These are phyloP conservation scores for Phytophthora palmivora DNA, from an alignment of 352 stramenopile genomes.

Conservation along the genomic window DNA sequence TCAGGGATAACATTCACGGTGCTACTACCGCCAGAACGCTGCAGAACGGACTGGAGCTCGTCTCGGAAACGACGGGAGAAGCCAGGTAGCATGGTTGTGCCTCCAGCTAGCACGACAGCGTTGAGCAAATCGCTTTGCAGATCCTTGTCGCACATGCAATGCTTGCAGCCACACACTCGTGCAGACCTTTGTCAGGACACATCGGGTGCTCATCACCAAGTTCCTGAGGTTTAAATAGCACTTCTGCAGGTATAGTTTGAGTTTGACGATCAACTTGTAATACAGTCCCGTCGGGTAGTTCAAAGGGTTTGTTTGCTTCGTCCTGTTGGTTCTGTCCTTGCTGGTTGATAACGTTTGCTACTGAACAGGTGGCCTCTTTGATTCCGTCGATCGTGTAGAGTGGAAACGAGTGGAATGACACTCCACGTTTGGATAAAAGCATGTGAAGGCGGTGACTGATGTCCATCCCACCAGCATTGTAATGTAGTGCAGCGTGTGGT, in stretches of 20 bases:
- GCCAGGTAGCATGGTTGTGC: constrained; percentile 85
- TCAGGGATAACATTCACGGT: constrained; percentile 83
- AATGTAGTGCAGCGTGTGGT: constrained; percentile 78
- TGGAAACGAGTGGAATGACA: constrained; percentile 76
- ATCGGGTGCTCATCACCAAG: constrained; percentile 94
- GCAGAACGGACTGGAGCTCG: constrained; percentile 51
- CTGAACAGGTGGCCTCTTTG: constrained; percentile 74
- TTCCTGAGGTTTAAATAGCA: constrained; percentile 88
- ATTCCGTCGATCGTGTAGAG: constrained; percentile 85
- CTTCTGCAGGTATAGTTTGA: constrained; percentile 69
- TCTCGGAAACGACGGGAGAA: constrained; percentile 85
- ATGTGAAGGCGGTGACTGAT: constrained; percentile 79
- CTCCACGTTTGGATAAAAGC: constrained; percentile 67
- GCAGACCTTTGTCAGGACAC: constrained; percentile 72
- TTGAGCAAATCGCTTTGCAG: constrained; percentile 80
- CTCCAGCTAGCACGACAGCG: constrained; percentile 82
- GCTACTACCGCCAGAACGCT: constrained; percentile 17
- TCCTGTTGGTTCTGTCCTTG: constrained; percentile 30
- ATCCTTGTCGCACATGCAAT: constrained; percentile 91
- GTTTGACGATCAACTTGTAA: constrained; percentile 86
- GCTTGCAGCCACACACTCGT: constrained; percentile 80
- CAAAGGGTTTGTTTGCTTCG: constrained; percentile 65
- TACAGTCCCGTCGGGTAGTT: constrained; percentile 87
- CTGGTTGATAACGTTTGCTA: constrained; percentile 39
- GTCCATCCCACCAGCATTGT: constrained; percentile 75